These are phyloP conservation scores for Cladobotryum mycophilum DNA, from an alignment of 2,329 filamentous ascomycete species.

Conservation along the genomic window DNA sequence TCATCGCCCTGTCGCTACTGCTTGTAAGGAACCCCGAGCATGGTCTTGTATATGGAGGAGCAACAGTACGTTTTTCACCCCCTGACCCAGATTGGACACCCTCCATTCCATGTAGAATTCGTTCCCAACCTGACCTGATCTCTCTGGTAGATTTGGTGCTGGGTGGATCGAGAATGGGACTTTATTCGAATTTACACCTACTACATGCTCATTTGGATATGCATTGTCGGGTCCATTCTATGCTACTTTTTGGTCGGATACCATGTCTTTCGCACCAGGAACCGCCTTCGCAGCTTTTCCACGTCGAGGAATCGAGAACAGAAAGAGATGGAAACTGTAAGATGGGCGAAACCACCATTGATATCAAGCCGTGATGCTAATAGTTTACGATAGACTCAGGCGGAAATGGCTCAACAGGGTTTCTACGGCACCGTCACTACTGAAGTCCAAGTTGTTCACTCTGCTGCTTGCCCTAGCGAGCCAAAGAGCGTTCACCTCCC, in stretches of 20 bases:
- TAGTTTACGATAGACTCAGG: conserved; percentile 14
- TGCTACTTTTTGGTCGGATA: conserved; percentile 54
- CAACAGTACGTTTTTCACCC: conserved; percentile 37
- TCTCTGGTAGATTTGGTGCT: conserved; percentile 50
- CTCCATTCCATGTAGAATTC: not conserved
- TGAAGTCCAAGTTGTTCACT: conserved; percentile 41
- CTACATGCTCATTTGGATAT: conserved; percentile 56
- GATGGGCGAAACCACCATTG: conserved; percentile 1
- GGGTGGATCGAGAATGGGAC: conserved; percentile 51
- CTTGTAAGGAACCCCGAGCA: conserved; percentile 40
- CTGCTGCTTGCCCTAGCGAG: conserved; percentile 17
- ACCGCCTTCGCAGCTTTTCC: conserved; percentile 48
- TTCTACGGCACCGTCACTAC: conserved; percentile 48
- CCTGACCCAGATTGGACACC: not conserved
- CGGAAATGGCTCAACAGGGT: conserved; percentile 25
- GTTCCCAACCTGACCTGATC: not conserved
- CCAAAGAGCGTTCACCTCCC: conserved; percentile 19
- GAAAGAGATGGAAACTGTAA: conserved; percentile 28
- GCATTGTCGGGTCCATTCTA: conserved; percentile 47
- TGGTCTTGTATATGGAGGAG: conserved; percentile 47
- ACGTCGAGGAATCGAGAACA: conserved; percentile 26
- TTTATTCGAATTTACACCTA: conserved; percentile 54
- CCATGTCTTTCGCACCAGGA: conserved; percentile 53
- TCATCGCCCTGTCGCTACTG: conserved; percentile 61
- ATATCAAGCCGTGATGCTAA: not conserved